Conservation (phyloP, 2,329 filamentous ascomycete genomes). For the Dactylonectria estremocensis region DNA sequence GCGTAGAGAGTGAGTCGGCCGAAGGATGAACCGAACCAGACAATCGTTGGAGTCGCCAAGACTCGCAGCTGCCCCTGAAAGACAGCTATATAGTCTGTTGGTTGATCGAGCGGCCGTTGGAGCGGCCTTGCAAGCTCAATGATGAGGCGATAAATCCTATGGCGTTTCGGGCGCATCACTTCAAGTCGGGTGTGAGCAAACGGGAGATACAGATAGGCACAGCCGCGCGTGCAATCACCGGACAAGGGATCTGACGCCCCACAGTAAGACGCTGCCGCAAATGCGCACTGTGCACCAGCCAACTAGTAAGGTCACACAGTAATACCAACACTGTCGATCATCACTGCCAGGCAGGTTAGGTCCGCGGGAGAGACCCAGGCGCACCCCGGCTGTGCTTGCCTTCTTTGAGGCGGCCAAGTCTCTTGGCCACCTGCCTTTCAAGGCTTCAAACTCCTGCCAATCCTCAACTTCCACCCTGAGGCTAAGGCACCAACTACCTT, state of each 20-base stretch:
- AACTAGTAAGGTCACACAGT: conserved; percentile 33
- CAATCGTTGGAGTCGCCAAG: conserved; percentile 16
- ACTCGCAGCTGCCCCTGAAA: conserved; percentile 31
- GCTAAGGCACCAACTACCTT: conserved; percentile 13
- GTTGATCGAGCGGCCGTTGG: conserved; percentile 31
- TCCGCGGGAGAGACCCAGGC: conserved; percentile 11
- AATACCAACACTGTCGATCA: conserved; percentile 18
- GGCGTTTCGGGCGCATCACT: conserved; percentile 39
- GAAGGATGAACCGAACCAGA: conserved; percentile 15
- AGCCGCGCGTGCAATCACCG: conserved; percentile 46
- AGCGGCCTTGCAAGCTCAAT: conserved; percentile 1
- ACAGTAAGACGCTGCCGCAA: conserved; percentile 30
- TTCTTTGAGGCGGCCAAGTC: conserved; percentile 10
- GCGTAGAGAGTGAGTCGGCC: conserved; percentile 37
- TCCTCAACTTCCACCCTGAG: conserved; percentile 6
- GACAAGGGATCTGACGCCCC: conserved; percentile 38
- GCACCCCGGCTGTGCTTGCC: conserved; percentile 16
- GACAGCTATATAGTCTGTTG: conserved; percentile 34
- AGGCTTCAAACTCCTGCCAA: conserved; percentile 8
- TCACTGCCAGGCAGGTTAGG: conserved; percentile 12
- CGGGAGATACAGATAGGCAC: conserved; percentile 40
- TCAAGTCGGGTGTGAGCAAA: conserved; percentile 29
- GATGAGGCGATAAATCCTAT: conserved; percentile 34
- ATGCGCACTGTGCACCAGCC: conserved; percentile 38
- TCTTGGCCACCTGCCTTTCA: conserved; percentile 1